Base-by-base conservation (phyloP, 176 grass and related monocot genomes). In the Lolium multiflorum region DNA sequence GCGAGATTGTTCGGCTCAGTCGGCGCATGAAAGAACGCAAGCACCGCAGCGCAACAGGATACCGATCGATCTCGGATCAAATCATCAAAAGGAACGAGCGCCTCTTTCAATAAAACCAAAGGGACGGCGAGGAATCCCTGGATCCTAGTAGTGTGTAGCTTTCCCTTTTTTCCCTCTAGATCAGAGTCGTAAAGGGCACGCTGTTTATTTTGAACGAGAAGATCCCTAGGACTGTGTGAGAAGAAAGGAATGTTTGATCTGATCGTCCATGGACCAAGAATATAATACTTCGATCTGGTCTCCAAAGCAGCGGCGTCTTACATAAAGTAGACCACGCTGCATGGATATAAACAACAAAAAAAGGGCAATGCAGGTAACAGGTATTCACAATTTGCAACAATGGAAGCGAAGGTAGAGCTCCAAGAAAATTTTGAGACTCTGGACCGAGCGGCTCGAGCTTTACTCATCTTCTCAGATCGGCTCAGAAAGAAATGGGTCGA, bases 11-110 rank as follows among this genome's bases (percentile, higher is more conserved):
- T 74, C 71, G 14, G 71, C 12, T 26, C 47, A 75, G 47, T 50
- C 20, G 44, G 76, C 85, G 85, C 85, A 46, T 84, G 68, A 87
- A 91, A 84, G 50, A 44, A 88, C 76, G 89, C 9, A 48, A 10
- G 31, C 31, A 35, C 31, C 31, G 31, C 46, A 48, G 7, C 8
- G 46, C 46, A 71, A 71, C 20, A 47, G n/a, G 69, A 22, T 4
- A 21, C 38, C 55, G 49, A 82, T 71, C 71, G 0, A 81, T 67
- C 89, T 79, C 3, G 37, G 48, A 84, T 87, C 89, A 87, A 43
- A 86, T 77, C 89, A 87, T 87, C 66, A 31, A 91, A 91, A 91
- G 89, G 38, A 18, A 59, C 66, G 70, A 63, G 83, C 81, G 35
- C 89, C 78, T 68, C 89, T 91, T 91, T 84, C 84, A 25, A 91